These are phyloP conservation scores for Phialemonium atrogriseum DNA, from an alignment of 2,329 filamentous ascomycete genomes.

Conservation along the genomic window DNA sequence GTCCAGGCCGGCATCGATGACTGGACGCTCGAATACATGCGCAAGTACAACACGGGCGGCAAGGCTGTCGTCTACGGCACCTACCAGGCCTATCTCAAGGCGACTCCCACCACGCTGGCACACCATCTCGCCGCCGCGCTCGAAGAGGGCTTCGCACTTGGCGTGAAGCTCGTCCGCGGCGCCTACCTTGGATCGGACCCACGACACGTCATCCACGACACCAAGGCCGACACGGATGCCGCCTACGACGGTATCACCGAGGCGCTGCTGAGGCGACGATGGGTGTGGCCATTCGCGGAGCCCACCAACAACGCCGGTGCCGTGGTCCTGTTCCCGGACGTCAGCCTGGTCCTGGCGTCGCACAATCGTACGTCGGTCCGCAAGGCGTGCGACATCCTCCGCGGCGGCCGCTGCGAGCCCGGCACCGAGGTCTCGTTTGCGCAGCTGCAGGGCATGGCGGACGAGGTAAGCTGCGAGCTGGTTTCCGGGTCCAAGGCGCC, in stretches of 20 bases:
- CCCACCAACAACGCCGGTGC: constrained; percentile 21
- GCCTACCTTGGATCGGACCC: constrained; percentile 67
- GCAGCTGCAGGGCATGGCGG: constrained; percentile 92
- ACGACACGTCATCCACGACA: constrained; percentile 61
- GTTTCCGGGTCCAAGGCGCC: constrained; percentile 20
- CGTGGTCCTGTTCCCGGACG: constrained; percentile 38
- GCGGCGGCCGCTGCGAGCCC: constrained; percentile 32
- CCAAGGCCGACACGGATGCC: constrained; percentile 60
- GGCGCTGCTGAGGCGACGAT: constrained; percentile 56
- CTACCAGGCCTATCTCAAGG: constrained; percentile 71
- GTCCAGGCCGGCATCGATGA: constrained; percentile 73
- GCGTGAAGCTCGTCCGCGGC: constrained; percentile 68
- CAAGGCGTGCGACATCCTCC: constrained; percentile 42
- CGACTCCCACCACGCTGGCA: constrained; percentile 46
- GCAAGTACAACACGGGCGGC: constrained; percentile 60
- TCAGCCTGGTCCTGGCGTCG: constrained; percentile 66
- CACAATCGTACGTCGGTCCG: constrained; percentile 72
- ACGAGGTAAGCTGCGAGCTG: constrained; percentile 71
- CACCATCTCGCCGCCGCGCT: constrained; percentile 51
- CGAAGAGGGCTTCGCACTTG: constrained; percentile 55
- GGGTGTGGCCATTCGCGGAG: constrained; percentile 43
- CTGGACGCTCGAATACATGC: constrained; percentile 72
- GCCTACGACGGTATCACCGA: constrained; percentile 67
- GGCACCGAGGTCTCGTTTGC: constrained; percentile 51
- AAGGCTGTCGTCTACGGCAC: constrained; percentile 70